Evolutionary conservation across 2,329 filamentous ascomycete species (phyloP), one percentile per base, ranked within the genome.

Genomic region (Coniochaeta hoffmannii): DNA sequence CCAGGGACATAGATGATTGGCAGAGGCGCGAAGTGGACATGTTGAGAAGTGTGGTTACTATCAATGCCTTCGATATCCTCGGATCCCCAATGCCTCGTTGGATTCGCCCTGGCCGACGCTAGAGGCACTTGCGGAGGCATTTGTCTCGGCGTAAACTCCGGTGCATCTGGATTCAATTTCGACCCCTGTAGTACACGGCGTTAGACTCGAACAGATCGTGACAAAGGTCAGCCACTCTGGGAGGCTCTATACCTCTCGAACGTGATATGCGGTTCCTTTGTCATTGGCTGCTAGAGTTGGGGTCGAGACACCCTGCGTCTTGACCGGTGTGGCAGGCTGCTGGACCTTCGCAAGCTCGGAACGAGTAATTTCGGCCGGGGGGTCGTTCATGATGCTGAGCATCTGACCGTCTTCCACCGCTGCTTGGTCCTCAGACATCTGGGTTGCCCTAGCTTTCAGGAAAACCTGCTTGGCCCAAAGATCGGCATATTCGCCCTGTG

Each of bases 381-480:
- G 54, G 57, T 73, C 69, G 46, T 73, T 73, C 50, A 71, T 63
- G 46, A 71, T 64, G n/a, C 59, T 61, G 8, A 59, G 53, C 11
- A 57, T 56, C 44, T 64, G 63, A 19, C 53, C 34, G 55, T 28
- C 58, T 50, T 60, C 62, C n/a, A 38, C 30, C 4, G 38, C 50
- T 12, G 60, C 55, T 44, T 68, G 61, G 44, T 54, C 57, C 9
- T 58, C 56, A 12, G 4, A 60, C 58, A 2, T 65, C 62, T 69
- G 66, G 24, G 67, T 64, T 32, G 78, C 75, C 57, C 78, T 78
- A 1, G 78, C 70, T 57, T 75, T 77, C 38, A 79, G 66, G 61
- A 81, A 81, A 17, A 80, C 73, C 62, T 87, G 83, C 63, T 83
- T 84, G 3, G 79, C 80, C 85, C 86, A 88, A 31, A 88, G 69